A percentile compares a stretch with the other conserved stretches of the same genome.
Evolutionary conservation across 116 monocot genomes (phyloP).

Genomic region (Papilionanthe hybrid): DNA sequence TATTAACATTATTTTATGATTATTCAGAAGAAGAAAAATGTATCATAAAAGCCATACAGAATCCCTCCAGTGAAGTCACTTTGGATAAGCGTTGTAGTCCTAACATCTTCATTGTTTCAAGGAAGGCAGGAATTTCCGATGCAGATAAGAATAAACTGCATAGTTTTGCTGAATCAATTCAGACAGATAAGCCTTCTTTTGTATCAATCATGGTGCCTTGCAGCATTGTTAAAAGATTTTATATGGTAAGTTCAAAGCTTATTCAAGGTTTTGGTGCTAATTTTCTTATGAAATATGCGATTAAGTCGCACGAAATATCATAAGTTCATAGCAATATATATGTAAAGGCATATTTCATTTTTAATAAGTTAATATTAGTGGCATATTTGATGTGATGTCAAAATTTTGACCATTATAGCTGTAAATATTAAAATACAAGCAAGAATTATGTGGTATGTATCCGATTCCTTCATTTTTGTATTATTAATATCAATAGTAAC

Average conservation of each 20-base stretch:
- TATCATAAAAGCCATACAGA: neutral
- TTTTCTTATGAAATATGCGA: neutral
- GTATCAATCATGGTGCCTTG: conserved; percentile 1
- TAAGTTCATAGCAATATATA: neutral
- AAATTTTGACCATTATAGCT: no score
- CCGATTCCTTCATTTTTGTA: no score
- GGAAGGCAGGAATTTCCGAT: neutral
- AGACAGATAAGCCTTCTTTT: conserved; percentile 12
- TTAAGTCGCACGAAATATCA: neutral
- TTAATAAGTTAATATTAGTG: no score
- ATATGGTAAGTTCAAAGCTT: conserved; percentile 9
- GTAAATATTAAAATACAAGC: no score
- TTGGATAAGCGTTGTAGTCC: neutral
- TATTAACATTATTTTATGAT: neutral
- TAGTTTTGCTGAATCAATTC: conserved; percentile 4
- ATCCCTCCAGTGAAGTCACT: neutral
- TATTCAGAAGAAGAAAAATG: conserved; percentile 1
- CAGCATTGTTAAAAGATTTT: conserved; percentile 5
- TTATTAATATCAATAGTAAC: no score
- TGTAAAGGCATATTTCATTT: no score
- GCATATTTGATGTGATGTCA: no score
- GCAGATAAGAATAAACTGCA: neutral
- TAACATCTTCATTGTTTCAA: conserved; percentile 1
- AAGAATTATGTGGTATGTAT: no score
- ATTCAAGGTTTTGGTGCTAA: neutral